phyloP scores from a whole-genome alignment of 139 green algal species.

The Closterium sp. region DNA sequence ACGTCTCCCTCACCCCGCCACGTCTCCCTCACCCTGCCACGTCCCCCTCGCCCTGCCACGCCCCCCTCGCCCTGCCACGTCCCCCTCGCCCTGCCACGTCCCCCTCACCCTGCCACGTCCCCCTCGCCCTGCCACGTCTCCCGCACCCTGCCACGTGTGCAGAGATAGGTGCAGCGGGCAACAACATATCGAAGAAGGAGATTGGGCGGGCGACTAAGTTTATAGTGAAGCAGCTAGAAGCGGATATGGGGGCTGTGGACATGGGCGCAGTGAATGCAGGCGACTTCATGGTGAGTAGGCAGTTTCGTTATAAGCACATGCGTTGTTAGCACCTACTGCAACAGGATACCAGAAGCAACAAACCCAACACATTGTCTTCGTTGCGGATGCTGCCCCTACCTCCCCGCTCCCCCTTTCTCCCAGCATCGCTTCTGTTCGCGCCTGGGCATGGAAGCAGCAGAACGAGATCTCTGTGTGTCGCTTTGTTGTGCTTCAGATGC shows the following conservation, averaged over 20 bases:
- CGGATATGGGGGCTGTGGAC: conserved; percentile 53
- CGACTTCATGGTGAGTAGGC: conserved; percentile 39
- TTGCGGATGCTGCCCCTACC: too few relatives aligned
- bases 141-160: neutral
- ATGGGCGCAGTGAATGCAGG: conserved; percentile 37
- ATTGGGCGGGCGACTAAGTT: conserved; percentile 72
- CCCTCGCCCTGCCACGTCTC: neutral
- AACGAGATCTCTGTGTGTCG: too few relatives aligned
- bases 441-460: conserved; percentile 44
- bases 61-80: neutral
- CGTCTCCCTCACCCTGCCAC: neutral
- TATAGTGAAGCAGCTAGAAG: conserved; percentile 59
- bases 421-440: conserved; percentile 60
- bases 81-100: neutral
- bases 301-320: neutral
- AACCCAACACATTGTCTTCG: too few relatives aligned
- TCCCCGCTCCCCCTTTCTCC: neutral
- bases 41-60: neutral
- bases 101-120: neutral
- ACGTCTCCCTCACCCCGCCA: neutral
- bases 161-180: conserved; percentile 66
- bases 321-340: neutral
- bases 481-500: too few relatives aligned
- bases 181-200: conserved; percentile 71
- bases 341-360: neutral